Evolutionary conservation across 495 filamentous ascomycete species (phyloP).

Genomic region (Annulohypoxylon moriforme): DNA sequence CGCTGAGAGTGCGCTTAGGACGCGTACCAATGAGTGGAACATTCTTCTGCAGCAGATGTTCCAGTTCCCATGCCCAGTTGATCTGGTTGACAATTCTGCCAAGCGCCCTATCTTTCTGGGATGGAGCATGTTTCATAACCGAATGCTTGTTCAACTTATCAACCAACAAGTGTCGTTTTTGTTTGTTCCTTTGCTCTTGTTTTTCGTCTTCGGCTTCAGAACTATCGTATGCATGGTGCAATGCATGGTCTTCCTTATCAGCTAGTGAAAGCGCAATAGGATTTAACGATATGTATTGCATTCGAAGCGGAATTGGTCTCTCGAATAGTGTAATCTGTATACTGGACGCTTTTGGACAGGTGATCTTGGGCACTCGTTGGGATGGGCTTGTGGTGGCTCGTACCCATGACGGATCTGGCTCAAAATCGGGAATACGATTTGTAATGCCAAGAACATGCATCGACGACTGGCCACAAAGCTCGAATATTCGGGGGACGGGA

Average conservation of each 20-base stretch:
- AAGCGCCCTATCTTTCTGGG: conserved; percentile 84
- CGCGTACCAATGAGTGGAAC: conserved; percentile 82
- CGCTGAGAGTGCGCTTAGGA: conserved; percentile 85
- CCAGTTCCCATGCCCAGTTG: conserved; percentile 93
- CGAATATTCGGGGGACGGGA: conserved; percentile 81
- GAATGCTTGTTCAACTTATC: conserved; percentile 92
- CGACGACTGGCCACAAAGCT: conserved; percentile 81
- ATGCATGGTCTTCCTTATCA: conserved; percentile 69
- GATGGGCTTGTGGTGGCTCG: conserved; percentile 69
- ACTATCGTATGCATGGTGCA: conserved; percentile 53
- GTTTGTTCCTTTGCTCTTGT: conserved; percentile 63
- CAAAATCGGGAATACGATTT: conserved; percentile 65
- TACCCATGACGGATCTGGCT: conserved; percentile 77
- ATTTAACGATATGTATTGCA: conserved; percentile 95
- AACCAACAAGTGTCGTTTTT: conserved; percentile 71
- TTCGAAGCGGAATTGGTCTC: conserved; percentile 82
- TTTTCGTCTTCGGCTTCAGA: conserved; percentile 73
- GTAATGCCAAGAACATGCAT: conserved; percentile 88
- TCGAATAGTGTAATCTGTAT: conserved; percentile 92
- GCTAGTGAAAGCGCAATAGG: conserved; percentile 90
- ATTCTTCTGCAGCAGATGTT: conserved; percentile 85
- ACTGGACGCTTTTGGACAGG: conserved; percentile 72
- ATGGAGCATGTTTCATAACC: conserved; percentile 77
- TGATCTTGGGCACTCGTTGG: conserved; percentile 73
- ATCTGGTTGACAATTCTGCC: conserved; percentile 90